Evolutionary conservation across 2,329 filamentous ascomycete genomes (phyloP).

Genomic region (Karstenula rhodostoma): DNA sequence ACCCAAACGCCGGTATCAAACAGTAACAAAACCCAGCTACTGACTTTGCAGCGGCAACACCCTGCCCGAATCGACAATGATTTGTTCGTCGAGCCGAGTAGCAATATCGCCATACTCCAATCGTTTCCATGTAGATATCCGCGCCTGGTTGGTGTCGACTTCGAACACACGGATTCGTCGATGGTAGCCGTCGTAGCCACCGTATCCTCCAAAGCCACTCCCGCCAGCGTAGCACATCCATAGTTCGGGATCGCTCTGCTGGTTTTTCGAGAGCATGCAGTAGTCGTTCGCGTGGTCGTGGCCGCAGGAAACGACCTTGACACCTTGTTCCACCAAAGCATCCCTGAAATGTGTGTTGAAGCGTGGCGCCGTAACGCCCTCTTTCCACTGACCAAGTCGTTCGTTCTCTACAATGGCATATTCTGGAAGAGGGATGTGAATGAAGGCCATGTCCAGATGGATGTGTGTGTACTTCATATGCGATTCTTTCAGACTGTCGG

Average conservation of each 20-base stretch:
- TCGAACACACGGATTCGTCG: conserved; percentile 89
- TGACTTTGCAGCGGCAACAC: conserved; percentile 41
- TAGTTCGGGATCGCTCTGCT: conserved; percentile 63
- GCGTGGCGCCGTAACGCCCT: conserved; percentile 83
- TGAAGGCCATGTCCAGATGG: conserved; percentile 95
- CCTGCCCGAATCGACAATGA: conserved; percentile 67
- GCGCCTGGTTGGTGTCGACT: conserved; percentile 87
- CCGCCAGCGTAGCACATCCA: conserved; percentile 99
- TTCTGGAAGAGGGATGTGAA: conserved; percentile 95
- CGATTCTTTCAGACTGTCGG: conserved; percentile 70
- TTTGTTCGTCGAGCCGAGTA: conserved; percentile 65
- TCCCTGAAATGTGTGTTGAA: conserved; percentile 95
- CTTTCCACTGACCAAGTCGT: conserved; percentile 76
- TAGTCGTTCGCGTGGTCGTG: conserved; percentile 99
- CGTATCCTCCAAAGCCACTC: conserved; percentile 92
- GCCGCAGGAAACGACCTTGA: conserved; percentile 88
- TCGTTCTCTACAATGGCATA: conserved; percentile 70
- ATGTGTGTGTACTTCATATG: conserved; percentile 88
- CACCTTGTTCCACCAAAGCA: conserved; percentile 83
- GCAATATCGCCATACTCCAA: conserved; percentile 71
- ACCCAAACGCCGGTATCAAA: neutral
- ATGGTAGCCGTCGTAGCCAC: conserved; percentile 85
- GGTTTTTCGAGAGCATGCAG: conserved; percentile 71
- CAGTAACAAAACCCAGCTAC: neutral
- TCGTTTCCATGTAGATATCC: conserved; percentile 91